phyloP scores from a whole-genome alignment of 768 basidiomycete species.

The Naganishia vaughanmartiniae region DNA sequence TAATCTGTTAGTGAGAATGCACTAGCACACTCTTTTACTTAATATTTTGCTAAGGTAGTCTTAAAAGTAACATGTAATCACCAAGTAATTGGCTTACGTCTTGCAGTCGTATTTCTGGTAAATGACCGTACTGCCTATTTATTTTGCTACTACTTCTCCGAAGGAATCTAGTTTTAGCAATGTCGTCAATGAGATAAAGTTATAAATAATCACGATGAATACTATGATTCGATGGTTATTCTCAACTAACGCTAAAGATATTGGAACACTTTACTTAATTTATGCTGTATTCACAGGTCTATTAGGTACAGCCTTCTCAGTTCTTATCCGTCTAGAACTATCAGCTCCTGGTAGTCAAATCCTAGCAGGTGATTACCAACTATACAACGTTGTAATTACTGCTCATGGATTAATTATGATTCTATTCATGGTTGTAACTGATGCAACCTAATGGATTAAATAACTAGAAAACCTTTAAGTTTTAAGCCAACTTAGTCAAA shows the following conservation, averaged over 20 bases:
- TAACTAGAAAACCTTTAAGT: conserved; percentile 3
- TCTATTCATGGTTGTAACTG: conserved; percentile 16
- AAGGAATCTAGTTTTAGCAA: background rate
- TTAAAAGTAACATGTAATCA: conserved; percentile 8
- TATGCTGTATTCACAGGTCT: conserved; percentile 41
- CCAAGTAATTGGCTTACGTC: conserved; percentile 6
- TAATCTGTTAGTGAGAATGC: conserved; percentile 18
- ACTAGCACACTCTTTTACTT: conserved; percentile 15
- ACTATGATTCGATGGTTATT: conserved; percentile 35
- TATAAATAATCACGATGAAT: conserved; percentile 16
- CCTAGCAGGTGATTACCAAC: conserved; percentile 24
- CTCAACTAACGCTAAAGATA: conserved; percentile 45
- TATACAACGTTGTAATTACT: conserved; percentile 24
- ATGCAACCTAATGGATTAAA: conserved; percentile 9
- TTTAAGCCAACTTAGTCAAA: no score
- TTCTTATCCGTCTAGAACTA: conserved; percentile 42
- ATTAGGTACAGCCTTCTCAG: conserved; percentile 42
- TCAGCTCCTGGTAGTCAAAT: conserved; percentile 37
- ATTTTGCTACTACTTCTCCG: background rate
- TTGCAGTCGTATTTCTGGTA: background rate
- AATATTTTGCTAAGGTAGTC: background rate
- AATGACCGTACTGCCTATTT: background rate
- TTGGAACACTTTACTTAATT: conserved; percentile 41
- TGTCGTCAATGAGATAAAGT: conserved; percentile 3
- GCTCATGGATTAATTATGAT: conserved; percentile 22